These are phyloP conservation scores for Pistacia integerrima DNA, from an alignment of 345 rosid genomes.

Conservation along the genomic window DNA sequence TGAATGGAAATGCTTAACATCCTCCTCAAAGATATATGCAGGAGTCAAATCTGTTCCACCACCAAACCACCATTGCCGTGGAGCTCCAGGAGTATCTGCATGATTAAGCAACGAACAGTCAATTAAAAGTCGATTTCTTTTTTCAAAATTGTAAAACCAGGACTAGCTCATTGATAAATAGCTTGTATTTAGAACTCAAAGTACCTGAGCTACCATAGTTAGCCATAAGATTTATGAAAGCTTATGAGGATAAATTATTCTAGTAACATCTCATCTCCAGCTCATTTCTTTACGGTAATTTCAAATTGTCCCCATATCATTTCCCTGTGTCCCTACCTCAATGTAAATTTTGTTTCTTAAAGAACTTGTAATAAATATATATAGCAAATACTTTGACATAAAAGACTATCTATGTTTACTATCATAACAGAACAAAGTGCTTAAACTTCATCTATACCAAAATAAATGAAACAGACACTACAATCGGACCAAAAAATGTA, in stretches of 20 bases:
- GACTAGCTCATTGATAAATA: background rate
- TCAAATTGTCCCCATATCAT: background rate
- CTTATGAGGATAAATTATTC: background rate
- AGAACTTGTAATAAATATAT: no score
- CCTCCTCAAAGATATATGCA: constrained; percentile 93
- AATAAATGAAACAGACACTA: no score
- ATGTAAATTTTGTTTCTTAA: no score
- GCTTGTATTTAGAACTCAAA: background rate
- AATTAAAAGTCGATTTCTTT: background rate
- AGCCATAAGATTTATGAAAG: background rate
- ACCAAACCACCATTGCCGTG: constrained; percentile 99
- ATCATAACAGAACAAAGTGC: no score
- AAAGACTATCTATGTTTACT: no score
- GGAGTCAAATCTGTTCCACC: constrained; percentile 99
- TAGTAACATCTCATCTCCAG: background rate
- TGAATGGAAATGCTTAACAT: constrained; percentile 92
- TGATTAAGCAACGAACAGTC: background rate
- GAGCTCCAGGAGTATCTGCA: constrained; percentile 92
- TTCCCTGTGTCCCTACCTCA: no score
- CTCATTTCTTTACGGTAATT: background rate
- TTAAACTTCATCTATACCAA: no score
- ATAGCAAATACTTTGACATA: no score
- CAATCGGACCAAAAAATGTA: no score
- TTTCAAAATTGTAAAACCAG: background rate
- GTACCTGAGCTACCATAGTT: background rate